Percentiles rank a stretch among this genome's conserved stretches.
These are phyloP conservation scores for Pichia heedii DNA, from an alignment of 805 yeast species.

Conservation along the genomic window DNA sequence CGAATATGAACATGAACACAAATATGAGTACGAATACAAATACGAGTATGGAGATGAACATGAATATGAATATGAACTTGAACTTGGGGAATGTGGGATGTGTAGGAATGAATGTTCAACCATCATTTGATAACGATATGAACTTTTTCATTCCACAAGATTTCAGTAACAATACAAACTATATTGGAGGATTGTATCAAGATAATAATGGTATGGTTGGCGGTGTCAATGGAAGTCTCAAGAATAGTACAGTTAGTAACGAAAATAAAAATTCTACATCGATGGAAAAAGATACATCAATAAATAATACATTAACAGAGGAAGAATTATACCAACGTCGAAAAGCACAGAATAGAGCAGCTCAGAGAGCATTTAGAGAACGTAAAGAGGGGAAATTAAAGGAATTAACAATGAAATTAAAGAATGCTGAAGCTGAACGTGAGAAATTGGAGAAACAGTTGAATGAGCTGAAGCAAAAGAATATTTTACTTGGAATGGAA, in stretches of 20 bases:
- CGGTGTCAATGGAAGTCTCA: no score
- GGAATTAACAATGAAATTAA: conserved; percentile 53
- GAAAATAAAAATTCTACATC: background rate
- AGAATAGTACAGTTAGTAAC: background rate
- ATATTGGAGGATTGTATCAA: no score
- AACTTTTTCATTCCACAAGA: no score
- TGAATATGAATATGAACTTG: no score
- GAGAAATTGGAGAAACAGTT: conserved; percentile 33
- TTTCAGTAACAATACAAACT: no score
- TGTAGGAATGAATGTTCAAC: no score
- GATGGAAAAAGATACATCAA: background rate
- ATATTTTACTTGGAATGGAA: conserved; percentile 50
- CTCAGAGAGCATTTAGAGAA: conserved; percentile 80
- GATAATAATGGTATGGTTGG: no score
- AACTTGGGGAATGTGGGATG: no score
- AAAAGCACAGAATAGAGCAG: conserved; percentile 77
- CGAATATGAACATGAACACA: no score
- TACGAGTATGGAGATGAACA: no score
- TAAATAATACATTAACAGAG: conserved; percentile 14
- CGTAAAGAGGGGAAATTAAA: conserved; percentile 66
- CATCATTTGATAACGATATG: no score
- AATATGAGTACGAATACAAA: no score
- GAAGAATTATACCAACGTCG: conserved; percentile 45
- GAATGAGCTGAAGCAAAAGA: conserved; percentile 39
- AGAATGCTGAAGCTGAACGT: conserved; percentile 42